phyloP scores from a whole-genome alignment of 345 rosid genomes.

The Populus nigra region DNA sequence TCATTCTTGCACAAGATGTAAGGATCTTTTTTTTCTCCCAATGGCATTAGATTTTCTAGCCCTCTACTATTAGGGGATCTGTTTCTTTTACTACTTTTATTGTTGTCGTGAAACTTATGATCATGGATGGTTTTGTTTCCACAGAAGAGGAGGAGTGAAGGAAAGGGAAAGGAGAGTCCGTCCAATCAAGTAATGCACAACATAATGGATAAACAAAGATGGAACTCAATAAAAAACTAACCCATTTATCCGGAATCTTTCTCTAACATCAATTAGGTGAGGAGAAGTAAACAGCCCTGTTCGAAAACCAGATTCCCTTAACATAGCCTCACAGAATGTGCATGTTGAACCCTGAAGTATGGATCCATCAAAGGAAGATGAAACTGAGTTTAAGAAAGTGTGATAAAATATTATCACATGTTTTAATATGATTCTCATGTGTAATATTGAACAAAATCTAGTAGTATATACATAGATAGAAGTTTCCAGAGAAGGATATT shows the following conservation, averaged over 20 bases:
- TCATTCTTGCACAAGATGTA: background rate
- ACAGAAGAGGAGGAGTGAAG: background rate
- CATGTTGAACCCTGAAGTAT: conserved; percentile 85
- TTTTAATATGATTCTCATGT: background rate
- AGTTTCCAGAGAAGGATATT: background rate
- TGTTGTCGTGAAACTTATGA: background rate
- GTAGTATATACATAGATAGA: background rate
- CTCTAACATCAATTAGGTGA: conserved; percentile 89
- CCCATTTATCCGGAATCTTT: conserved; percentile 80
- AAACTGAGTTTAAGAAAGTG: background rate
- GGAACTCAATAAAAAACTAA: conserved; percentile 36
- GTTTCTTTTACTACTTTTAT: background rate
- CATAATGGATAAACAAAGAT: background rate
- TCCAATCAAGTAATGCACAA: background rate
- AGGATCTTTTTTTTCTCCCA: background rate
- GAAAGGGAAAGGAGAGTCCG: background rate
- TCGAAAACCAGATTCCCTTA: conserved; percentile 74
- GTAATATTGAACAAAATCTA: background rate
- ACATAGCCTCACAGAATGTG: conserved; percentile 75
- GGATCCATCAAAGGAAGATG: conserved; percentile 5
- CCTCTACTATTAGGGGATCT: background rate
- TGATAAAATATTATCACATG: background rate
- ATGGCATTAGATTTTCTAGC: background rate
- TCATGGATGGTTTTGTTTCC: background rate
- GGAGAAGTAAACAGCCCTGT: conserved; percentile 92